Conservation (phyloP, 2,329 filamentous ascomycete species). For the Exophiala sp. region DNA sequence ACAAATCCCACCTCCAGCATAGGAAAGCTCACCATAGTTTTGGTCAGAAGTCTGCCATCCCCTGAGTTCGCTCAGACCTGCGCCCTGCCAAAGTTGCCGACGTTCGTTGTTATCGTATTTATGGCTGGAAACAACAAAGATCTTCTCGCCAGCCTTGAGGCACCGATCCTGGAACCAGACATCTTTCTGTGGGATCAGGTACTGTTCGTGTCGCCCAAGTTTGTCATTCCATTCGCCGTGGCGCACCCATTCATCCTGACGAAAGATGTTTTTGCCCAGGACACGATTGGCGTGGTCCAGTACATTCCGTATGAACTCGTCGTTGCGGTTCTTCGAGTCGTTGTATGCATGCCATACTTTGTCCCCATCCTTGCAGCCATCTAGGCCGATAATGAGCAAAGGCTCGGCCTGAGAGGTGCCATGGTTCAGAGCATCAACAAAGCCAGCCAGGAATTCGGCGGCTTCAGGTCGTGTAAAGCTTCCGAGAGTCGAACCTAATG, state of each 20-base stretch:
- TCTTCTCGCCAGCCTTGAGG: slow-evolving; percentile 64
- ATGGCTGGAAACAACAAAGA: slow-evolving; percentile 83
- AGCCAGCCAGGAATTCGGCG: slow-evolving; percentile 64
- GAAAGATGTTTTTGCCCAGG: slow-evolving; percentile 66
- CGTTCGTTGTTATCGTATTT: slow-evolving; percentile 68
- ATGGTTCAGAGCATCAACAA: slow-evolving; percentile 56
- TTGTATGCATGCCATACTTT: slow-evolving; percentile 75
- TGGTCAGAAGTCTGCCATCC: not conserved
- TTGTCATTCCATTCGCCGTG: slow-evolving; percentile 74
- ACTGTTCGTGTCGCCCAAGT: slow-evolving; percentile 75
- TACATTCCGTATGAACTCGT: slow-evolving; percentile 79
- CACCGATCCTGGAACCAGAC: slow-evolving; percentile 60
- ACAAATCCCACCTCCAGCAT: not conserved
- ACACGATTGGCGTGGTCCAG: slow-evolving; percentile 74
- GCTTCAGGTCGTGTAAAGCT: slow-evolving; percentile 75
- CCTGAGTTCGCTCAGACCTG: slow-evolving; percentile 36
- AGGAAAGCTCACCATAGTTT: not conserved
- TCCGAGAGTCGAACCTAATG: slow-evolving; percentile 71
- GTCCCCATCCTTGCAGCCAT: slow-evolving; percentile 68
- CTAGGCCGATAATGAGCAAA: slow-evolving; percentile 69
- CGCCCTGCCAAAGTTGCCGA: slow-evolving; percentile 60
- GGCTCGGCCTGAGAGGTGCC: slow-evolving; percentile 1
- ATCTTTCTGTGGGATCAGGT: slow-evolving; percentile 65
- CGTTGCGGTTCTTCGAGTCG: slow-evolving; percentile 69
- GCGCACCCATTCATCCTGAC: slow-evolving; percentile 68